A percentile compares a stretch with the other conserved stretches of the same genome.
Conservation (phyloP, 768 basidiomycete species). For the Mycena belliarum region DNA sequence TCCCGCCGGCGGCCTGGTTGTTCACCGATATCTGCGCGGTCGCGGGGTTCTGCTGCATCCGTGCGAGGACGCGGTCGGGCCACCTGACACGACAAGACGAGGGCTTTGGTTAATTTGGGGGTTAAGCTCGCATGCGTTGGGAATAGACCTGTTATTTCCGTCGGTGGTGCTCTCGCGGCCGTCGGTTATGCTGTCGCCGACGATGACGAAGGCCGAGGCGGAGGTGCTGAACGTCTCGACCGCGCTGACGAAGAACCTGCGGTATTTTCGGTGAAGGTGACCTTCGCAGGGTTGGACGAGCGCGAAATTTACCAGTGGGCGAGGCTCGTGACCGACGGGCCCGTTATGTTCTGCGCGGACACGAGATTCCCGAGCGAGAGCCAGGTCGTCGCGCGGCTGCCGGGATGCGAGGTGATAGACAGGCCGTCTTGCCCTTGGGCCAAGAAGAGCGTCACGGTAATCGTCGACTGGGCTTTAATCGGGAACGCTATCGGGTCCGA, state of each 20-base stretch:
- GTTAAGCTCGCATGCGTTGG: no score
- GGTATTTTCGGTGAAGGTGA: no score
- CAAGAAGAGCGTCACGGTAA: conserved; percentile 45
- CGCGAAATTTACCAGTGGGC: conserved; percentile 37
- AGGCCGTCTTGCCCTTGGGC: conserved; percentile 42
- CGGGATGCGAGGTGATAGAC: conserved; percentile 48
- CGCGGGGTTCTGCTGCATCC: conserved; percentile 36
- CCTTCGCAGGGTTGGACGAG: no score
- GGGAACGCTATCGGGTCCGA: conserved; percentile 46
- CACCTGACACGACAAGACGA: no score
- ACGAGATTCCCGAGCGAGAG: conserved; percentile 40
- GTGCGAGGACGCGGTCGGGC: conserved; percentile 49
- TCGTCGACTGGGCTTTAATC: conserved; percentile 37
- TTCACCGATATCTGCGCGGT: conserved; percentile 40
- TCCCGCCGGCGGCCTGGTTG: conserved; percentile 56
- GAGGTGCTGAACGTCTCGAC: conserved; percentile 41
- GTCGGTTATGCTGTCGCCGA: conserved; percentile 57
- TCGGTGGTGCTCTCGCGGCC: conserved; percentile 48
- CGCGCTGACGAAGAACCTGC: conserved; percentile 46
- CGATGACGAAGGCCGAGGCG: conserved; percentile 37
- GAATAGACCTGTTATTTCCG: conserved; percentile 43
- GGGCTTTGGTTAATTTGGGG: not conserved
- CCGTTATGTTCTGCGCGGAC: conserved; percentile 36
- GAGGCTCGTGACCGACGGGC: conserved; percentile 29
- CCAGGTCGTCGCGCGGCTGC: conserved; percentile 50